A percentile compares a stretch with the other conserved stretches of the same genome.
Evolutionary conservation across 805 yeast species (phyloP).

Genomic region (Pichia manshurica): DNA sequence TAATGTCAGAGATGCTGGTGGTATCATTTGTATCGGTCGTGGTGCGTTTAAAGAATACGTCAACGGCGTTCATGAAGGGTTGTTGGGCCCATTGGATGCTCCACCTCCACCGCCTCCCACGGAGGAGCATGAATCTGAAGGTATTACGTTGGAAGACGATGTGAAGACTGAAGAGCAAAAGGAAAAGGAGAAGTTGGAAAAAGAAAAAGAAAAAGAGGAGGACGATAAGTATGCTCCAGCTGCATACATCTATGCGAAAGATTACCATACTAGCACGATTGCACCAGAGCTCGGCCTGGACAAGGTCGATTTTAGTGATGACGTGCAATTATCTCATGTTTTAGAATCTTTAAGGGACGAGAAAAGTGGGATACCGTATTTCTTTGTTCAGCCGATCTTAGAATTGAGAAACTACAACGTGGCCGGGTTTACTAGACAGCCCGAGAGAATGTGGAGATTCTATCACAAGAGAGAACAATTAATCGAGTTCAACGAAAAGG

Average conservation of each 20-base stretch:
- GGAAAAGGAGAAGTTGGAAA: conserved; percentile 23
- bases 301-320: conserved; percentile 6
- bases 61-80: conserved; percentile 88
- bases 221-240: conserved; percentile 26
- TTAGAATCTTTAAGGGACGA: conserved; percentile 29
- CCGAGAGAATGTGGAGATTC: conserved; percentile 69
- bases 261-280: conserved; percentile 47
- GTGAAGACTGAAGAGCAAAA: conserved; percentile 20
- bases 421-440: conserved; percentile 72
- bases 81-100: conserved; percentile 76
- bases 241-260: conserved; percentile 57
- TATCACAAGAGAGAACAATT: conserved; percentile 62
- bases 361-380: conserved; percentile 42
- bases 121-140: conserved; percentile 24
- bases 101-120: conserved; percentile 19
- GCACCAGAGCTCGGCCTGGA: conserved; percentile 53
- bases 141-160: conserved; percentile 14
- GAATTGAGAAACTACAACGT: conserved; percentile 73
- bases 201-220: conserved; percentile 31
- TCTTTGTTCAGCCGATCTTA: conserved; percentile 71
- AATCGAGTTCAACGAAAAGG: conserved; percentile 25
- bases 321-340: conserved; percentile 2
- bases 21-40: conserved; percentile 87
- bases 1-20: conserved; percentile 58
- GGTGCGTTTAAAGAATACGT: conserved; percentile 94